These are phyloP conservation scores for Xylaria sp. DNA, from an alignment of 2,329 filamentous ascomycete genomes.

Conservation along the genomic window DNA sequence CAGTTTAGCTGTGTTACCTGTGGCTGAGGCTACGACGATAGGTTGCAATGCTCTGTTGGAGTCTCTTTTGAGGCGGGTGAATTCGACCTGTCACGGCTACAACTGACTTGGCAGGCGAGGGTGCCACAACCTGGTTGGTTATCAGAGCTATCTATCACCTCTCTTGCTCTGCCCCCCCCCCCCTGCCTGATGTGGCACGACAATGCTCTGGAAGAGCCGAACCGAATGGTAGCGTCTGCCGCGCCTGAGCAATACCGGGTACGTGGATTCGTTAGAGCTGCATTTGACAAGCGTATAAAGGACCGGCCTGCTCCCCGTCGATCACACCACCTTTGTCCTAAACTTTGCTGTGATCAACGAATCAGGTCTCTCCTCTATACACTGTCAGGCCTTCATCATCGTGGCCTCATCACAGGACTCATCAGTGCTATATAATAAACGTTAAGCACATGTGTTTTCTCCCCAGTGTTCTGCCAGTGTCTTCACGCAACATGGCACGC, in stretches of 20 bases:
- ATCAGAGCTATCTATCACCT: not conserved
- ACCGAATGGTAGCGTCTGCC: slow-evolving; percentile 31
- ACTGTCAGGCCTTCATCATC: not conserved
- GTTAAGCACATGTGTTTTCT: slow-evolving; percentile 22
- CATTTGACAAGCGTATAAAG: slow-evolving; percentile 28
- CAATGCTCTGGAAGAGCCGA: slow-evolving; percentile 24
- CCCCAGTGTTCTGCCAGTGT: too few species aligned
- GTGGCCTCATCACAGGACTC: too few species aligned
- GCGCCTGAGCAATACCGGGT: slow-evolving; percentile 30
- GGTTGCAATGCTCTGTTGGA: slow-evolving; percentile 1
- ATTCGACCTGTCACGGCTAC: slow-evolving; percentile 24
- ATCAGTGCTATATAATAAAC: slow-evolving; percentile 10
- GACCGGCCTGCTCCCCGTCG: slow-evolving; percentile 15
- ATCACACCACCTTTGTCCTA: slow-evolving; percentile 14
- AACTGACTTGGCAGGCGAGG: slow-evolving; percentile 14
- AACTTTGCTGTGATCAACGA: slow-evolving; percentile 3
- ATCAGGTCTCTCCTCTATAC: not conserved
- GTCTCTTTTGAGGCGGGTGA: not conserved
- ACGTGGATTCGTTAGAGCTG: slow-evolving; percentile 25
- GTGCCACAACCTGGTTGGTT: slow-evolving; percentile 10
- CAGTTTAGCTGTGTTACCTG: slow-evolving; percentile 19
- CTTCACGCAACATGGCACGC: slow-evolving; percentile 41
- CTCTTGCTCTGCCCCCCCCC: not conserved
- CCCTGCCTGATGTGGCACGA: slow-evolving; percentile 15
- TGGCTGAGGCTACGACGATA: slow-evolving; percentile 20